Conservation (phyloP, 495 filamentous ascomycete species). For the Xanthoparmelia taractica region DNA sequence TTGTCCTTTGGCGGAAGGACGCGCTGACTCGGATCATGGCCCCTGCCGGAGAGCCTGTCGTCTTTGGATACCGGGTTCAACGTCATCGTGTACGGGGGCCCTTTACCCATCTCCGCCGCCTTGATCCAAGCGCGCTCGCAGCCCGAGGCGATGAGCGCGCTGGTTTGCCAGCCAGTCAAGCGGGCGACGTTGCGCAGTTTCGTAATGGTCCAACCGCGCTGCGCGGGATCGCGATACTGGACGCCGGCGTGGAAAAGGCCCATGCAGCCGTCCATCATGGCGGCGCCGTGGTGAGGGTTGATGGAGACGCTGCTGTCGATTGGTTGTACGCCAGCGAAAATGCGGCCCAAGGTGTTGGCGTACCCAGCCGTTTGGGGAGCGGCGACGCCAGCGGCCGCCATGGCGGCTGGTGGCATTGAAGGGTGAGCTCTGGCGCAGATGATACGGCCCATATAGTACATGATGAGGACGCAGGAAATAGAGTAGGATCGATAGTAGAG, state of each 20-base stretch:
- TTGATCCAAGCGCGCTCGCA: constrained; percentile 79
- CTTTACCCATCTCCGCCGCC: constrained; percentile 60
- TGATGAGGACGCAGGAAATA: constrained; percentile 76
- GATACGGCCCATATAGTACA: constrained; percentile 76
- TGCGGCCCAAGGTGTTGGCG: constrained; percentile 70
- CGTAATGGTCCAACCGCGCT: constrained; percentile 68
- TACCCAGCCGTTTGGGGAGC: constrained; percentile 59
- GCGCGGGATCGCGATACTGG: constrained; percentile 61
- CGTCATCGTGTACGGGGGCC: constrained; percentile 59
- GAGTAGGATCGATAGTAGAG: constrained; percentile 77
- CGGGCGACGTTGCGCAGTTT: constrained; percentile 67
- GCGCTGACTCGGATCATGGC: constrained; percentile 22
- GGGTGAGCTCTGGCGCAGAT: constrained; percentile 72
- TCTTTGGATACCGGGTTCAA: constrained; percentile 31
- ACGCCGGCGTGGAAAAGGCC: constrained; percentile 80
- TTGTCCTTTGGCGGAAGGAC: constrained; percentile 29
- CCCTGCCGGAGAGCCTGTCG: constrained; percentile 25
- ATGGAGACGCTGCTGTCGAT: constrained; percentile 50
- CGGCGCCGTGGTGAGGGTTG: constrained; percentile 72
- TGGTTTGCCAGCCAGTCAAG: constrained; percentile 80
- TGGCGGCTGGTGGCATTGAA: constrained; percentile 83
- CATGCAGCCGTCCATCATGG: constrained; percentile 70
- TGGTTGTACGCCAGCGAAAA: constrained; percentile 71
- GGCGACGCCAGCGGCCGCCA: constrained; percentile 69
- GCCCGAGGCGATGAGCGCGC: constrained; percentile 67